Evolutionary conservation across 2,329 filamentous ascomycete species (phyloP).

Genomic region (Fusarium coffeatum): DNA sequence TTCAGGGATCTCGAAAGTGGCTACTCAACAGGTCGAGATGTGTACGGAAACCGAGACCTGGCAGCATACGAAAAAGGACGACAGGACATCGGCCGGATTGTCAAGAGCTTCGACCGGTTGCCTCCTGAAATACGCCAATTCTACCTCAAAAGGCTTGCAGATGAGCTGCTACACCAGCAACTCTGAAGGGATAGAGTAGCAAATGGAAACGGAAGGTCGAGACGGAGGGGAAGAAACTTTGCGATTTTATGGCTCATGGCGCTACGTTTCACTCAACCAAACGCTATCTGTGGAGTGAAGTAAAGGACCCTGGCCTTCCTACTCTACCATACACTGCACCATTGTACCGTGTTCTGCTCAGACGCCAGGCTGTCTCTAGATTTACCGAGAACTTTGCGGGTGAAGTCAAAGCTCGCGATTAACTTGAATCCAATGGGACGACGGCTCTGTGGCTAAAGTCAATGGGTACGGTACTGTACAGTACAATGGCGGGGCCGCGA

Average conservation of each 20-base stretch:
- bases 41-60: slow-evolving; percentile 89
- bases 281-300: not conserved
- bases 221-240: slow-evolving; percentile 4
- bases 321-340: not conserved
- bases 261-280: slow-evolving; percentile 3
- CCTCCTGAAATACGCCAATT: slow-evolving; percentile 76
- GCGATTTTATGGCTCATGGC: not conserved
- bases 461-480: not conserved
- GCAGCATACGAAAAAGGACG: slow-evolving; percentile 86
- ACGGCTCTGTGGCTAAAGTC: slow-evolving; percentile 9
- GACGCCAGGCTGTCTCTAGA: not conserved
- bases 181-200: slow-evolving; percentile 5
- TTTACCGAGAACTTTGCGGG: not conserved
- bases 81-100: slow-evolving; percentile 75
- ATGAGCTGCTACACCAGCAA: slow-evolving; percentile 65
- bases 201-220: not conserved
- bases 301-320: slow-evolving; percentile 1
- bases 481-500: slow-evolving; percentile 2
- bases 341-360: not conserved
- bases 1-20: slow-evolving; percentile 76
- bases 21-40: slow-evolving; percentile 81
- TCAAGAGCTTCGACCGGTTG: slow-evolving; percentile 71
- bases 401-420: not conserved
- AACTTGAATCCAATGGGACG: slow-evolving; percentile 1
- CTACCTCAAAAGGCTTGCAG: slow-evolving; percentile 77